Percentiles rank a stretch among this genome's conserved stretches.
Conservation (phyloP, 1,284 basidiomycete genomes). For the Golubevia sp. region DNA sequence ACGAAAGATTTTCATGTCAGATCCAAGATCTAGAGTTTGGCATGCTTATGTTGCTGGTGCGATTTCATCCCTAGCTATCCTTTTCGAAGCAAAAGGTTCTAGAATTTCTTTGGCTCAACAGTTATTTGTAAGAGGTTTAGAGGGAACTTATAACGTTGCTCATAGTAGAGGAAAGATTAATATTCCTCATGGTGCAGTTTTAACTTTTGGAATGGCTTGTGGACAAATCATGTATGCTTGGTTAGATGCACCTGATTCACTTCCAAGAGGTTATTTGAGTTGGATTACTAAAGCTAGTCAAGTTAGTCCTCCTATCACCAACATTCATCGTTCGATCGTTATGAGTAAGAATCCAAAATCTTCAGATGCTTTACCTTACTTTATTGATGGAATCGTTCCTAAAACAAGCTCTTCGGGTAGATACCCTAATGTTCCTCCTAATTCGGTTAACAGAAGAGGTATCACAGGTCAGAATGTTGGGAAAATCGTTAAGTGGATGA, state of each 20-base stretch:
- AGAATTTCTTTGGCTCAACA: constrained; percentile 83
- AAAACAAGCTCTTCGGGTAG: constrained; percentile 32
- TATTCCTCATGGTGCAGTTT: constrained; percentile 81
- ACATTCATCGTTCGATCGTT: constrained; percentile 9
- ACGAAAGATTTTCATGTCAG: too few species aligned
- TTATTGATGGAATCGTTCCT: constrained; percentile 44
- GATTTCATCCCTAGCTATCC: constrained; percentile 76
- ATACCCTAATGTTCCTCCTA: constrained; percentile 37
- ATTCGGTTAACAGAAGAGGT: constrained; percentile 29
- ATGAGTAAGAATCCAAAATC: constrained; percentile 4
- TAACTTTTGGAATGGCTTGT: constrained; percentile 82
- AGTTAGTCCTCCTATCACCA: constrained; percentile 12
- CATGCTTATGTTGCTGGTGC: constrained; percentile 86
- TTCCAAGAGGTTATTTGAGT: constrained; percentile 36
- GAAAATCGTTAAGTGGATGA: constrained; percentile 32
- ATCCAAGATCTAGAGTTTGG: constrained; percentile 68
- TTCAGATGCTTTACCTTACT: constrained; percentile 23
- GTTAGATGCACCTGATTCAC: constrained; percentile 22
- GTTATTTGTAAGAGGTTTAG: constrained; percentile 84
- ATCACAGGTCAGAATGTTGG: constrained; percentile 41
- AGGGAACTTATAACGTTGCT: constrained; percentile 79
- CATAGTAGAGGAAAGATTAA: constrained; percentile 69
- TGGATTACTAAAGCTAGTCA: constrained; percentile 57
- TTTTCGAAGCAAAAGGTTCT: constrained; percentile 77
- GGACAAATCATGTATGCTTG: constrained; percentile 71